Conservation (phyloP, 805 yeast species). For the Myxozyma udenii region DNA sequence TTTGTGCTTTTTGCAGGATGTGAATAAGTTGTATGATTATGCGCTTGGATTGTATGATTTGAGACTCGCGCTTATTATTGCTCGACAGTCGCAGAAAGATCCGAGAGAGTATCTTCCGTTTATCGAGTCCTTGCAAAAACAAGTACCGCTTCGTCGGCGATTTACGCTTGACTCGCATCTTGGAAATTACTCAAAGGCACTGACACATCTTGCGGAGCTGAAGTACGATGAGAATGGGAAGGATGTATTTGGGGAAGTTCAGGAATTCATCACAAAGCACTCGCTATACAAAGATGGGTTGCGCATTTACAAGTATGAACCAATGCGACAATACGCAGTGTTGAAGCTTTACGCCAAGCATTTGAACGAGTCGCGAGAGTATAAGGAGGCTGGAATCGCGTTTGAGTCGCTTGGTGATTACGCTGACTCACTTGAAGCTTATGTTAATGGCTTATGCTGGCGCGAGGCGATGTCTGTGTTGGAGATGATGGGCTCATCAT, state of each 20-base stretch:
- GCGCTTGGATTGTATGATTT: slow-evolving; percentile 83
- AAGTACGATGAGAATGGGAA: slow-evolving; percentile 34
- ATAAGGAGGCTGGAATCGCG: slow-evolving; percentile 72
- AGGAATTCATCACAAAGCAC: slow-evolving; percentile 67
- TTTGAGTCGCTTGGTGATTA: slow-evolving; percentile 63
- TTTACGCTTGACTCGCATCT: slow-evolving; percentile 79
- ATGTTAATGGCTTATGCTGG: slow-evolving; percentile 73
- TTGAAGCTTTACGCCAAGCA: slow-evolving; percentile 60
- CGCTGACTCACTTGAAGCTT: slow-evolving; percentile 66
- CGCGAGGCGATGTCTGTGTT: slow-evolving; percentile 72
- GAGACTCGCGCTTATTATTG: slow-evolving; percentile 72
- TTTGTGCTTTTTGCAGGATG: slow-evolving; percentile 86
- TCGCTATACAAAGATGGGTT: slow-evolving; percentile 68
- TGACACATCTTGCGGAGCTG: slow-evolving; percentile 58
- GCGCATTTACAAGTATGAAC: slow-evolving; percentile 56
- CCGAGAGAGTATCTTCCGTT: slow-evolving; percentile 96
- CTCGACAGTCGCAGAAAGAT: slow-evolving; percentile 96
- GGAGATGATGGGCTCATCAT: slow-evolving; percentile 31
- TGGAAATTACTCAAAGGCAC: slow-evolving; percentile 64
- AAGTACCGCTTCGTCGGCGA: slow-evolving; percentile 60
- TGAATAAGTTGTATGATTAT: slow-evolving; percentile 71
- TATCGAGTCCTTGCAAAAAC: slow-evolving; percentile 71
- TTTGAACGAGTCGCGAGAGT: slow-evolving; percentile 48
- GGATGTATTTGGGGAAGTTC: slow-evolving; percentile 52
- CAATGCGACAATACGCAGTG: slow-evolving; percentile 49